phyloP scores from a whole-genome alignment of 371 early-diverging fungal genomes.

The Vairimorpha apis region DNA sequence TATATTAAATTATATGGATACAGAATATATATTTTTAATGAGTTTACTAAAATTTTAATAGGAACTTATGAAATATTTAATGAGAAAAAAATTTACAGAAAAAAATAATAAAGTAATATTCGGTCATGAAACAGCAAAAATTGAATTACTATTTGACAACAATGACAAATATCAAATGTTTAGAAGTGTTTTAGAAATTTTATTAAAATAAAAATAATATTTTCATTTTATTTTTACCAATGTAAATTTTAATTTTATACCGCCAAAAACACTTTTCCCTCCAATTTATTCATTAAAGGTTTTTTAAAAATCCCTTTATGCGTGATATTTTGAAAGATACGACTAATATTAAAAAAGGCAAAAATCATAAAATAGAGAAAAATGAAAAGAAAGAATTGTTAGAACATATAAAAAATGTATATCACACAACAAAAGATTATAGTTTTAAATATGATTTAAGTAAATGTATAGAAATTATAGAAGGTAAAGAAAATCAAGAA shows the following conservation, averaged over 20 bases:
- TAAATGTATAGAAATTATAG: constrained; percentile 62
- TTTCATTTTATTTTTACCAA: background rate
- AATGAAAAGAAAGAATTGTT: constrained; percentile 55
- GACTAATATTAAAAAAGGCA: constrained; percentile 55
- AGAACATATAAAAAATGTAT: constrained; percentile 35
- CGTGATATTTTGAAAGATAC: constrained; percentile 54
- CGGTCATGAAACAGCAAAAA: background rate
- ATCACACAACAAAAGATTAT: constrained; percentile 55
- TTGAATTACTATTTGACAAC: constrained; percentile 46
- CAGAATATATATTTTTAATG: constrained; percentile 51
- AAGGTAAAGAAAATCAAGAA: constrained; percentile 63
- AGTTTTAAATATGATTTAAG: constrained; percentile 60
- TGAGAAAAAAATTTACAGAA: background rate
- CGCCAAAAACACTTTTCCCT: background rate
- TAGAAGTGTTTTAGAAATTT: constrained; percentile 13
- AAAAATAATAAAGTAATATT: constrained; percentile 30
- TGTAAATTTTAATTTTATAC: constrained; percentile 1
- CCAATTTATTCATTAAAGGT: background rate
- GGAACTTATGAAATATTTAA: constrained; percentile 38
- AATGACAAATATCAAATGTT: constrained; percentile 35
- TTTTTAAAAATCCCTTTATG: constrained; percentile 39
- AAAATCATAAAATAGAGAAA: constrained; percentile 11
- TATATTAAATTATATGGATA: constrained; percentile 56
- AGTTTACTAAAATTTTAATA: constrained; percentile 31
- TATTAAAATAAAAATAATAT: constrained; percentile 12